A percentile compares a stretch with the other conserved stretches of the same genome.
Conservation (phyloP, 768 basidiomycete species). For the Sistotremastrum suecicum region DNA sequence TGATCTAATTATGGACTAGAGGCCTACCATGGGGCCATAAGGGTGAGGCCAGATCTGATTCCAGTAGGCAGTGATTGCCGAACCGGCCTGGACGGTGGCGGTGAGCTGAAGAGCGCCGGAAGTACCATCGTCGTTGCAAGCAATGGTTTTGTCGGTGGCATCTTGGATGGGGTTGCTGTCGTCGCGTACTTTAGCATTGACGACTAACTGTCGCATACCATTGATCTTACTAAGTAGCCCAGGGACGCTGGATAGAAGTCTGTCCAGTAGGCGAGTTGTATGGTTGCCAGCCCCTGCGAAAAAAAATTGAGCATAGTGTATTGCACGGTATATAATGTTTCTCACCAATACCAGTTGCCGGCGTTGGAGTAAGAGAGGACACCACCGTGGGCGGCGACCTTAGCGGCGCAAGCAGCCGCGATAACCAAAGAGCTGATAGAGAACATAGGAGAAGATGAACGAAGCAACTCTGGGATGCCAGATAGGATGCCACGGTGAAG, state of each 20-base stretch:
- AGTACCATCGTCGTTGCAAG: slow-evolving; percentile 7
- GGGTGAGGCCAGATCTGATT: slow-evolving; percentile 5
- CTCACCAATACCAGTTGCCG: slow-evolving; percentile 5
- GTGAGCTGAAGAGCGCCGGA: slow-evolving; percentile 6
- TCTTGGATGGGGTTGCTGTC: slow-evolving; percentile 7
- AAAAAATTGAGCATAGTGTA: too few species aligned
- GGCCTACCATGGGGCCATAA: slow-evolving; percentile 20
- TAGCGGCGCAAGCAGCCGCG: neutral
- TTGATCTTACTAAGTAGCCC: slow-evolving; percentile 6
- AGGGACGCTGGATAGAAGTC: slow-evolving; percentile 6
- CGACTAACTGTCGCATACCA: too few species aligned
- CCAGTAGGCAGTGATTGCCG: slow-evolving; percentile 6
- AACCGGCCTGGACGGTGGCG: slow-evolving; percentile 5
- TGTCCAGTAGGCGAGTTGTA: slow-evolving; percentile 8
- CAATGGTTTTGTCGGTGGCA: slow-evolving; percentile 4
- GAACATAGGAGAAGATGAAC: neutral
- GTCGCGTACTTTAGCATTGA: neutral
- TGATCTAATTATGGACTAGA: slow-evolving; percentile 17
- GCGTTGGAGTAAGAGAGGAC: slow-evolving; percentile 4
- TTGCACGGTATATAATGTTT: too few species aligned
- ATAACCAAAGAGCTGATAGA: neutral
- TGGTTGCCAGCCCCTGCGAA: neutral
- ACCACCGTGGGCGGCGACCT: slow-evolving; percentile 7
- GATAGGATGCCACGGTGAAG: too few species aligned
- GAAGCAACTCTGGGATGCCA: too few species aligned